Percentiles rank a stretch among this genome's conserved stretches.
These are phyloP conservation scores for Backusella australiensis DNA, from an alignment of 192 early-diverging fungal species.

Conservation along the genomic window DNA sequence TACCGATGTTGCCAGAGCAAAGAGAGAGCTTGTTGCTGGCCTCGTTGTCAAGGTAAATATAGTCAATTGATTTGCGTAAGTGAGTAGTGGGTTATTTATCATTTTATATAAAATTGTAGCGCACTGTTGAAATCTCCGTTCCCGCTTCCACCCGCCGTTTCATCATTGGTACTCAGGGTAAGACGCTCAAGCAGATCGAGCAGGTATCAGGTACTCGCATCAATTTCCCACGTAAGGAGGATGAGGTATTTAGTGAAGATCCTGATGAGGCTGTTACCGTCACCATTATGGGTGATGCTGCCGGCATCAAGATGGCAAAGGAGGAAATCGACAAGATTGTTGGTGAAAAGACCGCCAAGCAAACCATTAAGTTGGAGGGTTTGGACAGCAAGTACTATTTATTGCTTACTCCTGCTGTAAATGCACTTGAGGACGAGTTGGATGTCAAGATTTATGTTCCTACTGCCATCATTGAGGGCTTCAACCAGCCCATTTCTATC, in stretches of 20 bases:
- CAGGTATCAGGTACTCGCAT: constrained; percentile 73
- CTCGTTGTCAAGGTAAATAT: constrained; percentile 64
- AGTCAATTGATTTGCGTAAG: neutral
- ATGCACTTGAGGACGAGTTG: constrained; percentile 58
- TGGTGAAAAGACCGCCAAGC: constrained; percentile 70
- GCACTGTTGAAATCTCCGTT: constrained; percentile 49
- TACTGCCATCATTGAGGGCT: constrained; percentile 42
- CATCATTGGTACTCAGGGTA: constrained; percentile 82
- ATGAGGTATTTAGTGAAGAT: constrained; percentile 52
- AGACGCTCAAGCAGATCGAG: constrained; percentile 75
- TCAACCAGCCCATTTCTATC: constrained; percentile 62
- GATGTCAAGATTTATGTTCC: constrained; percentile 81
- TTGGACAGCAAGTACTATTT: constrained; percentile 76
- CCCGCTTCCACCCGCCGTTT: constrained; percentile 79
- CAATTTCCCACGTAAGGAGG: constrained; percentile 55
- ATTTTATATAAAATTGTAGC: constrained; percentile 26
- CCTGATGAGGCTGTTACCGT: constrained; percentile 66
- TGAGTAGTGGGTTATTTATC: neutral
- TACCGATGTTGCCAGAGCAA: constrained; percentile 76
- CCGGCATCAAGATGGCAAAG: constrained; percentile 80
- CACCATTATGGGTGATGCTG: constrained; percentile 80
- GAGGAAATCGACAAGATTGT: constrained; percentile 82
- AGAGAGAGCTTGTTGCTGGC: constrained; percentile 71
- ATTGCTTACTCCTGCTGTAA: constrained; percentile 75
- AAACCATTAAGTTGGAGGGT: constrained; percentile 59